Conservation (phyloP, 371 early-diverging fungal genomes). For the Mucor indicus region DNA sequence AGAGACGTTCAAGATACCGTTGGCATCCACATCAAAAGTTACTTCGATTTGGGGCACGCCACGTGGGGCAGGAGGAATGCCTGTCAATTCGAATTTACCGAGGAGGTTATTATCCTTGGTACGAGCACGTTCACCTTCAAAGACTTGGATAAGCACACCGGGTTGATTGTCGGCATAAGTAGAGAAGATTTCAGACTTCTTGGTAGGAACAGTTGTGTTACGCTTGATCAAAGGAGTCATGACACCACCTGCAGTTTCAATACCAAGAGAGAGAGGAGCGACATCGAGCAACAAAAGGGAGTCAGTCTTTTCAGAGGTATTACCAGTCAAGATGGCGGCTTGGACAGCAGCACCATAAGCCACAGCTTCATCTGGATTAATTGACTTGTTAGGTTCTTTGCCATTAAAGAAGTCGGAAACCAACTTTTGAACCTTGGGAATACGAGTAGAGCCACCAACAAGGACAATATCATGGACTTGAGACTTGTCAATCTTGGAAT, state of each 20-base stretch:
- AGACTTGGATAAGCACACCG: constrained; percentile 85
- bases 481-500: constrained; percentile 89
- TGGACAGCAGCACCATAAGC: constrained; percentile 98
- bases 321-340: constrained; percentile 77
- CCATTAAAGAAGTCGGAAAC: constrained; percentile 95
- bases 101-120: constrained; percentile 89
- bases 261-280: constrained; percentile 84
- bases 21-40: constrained; percentile 90
- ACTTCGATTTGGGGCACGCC: constrained; percentile 90
- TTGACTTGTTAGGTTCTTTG: constrained; percentile 90
- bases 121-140: constrained; percentile 87
- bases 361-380: constrained; percentile 97
- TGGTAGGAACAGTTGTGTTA: constrained; percentile 88
- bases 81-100: constrained; percentile 83
- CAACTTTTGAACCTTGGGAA: constrained; percentile 98
- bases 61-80: constrained; percentile 85
- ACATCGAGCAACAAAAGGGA: constrained; percentile 82
- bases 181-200: constrained; percentile 85
- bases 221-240: constrained; percentile 73
- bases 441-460: constrained; percentile 99
- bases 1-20: constrained; percentile 91
- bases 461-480: constrained; percentile 93
- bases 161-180: constrained; percentile 93
- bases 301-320: constrained; percentile 52
- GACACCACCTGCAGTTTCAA: constrained; percentile 89